A percentile compares a stretch with the other conserved stretches of the same genome.
These are phyloP conservation scores for Malus sylvestris DNA, from an alignment of 306 rosid genomes.

Conservation along the genomic window DNA sequence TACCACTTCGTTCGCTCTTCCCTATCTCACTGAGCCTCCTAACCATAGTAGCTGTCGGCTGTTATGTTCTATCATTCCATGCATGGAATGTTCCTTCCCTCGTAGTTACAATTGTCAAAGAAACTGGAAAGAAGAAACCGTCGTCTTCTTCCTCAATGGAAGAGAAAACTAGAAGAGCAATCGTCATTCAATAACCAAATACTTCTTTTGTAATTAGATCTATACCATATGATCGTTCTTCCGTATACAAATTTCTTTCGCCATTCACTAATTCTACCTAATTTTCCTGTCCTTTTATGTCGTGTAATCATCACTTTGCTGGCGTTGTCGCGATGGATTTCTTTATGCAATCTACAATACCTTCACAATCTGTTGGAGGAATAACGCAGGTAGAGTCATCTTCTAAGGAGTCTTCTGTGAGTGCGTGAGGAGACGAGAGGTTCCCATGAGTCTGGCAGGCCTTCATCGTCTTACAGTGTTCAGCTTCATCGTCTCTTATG, in stretches of 20 bases:
- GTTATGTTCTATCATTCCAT: too few species aligned
- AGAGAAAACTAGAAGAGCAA: not conserved
- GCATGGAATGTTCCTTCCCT: too few species aligned
- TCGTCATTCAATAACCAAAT: not conserved
- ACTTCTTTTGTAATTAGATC: not conserved
- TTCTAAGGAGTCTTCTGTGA: slow-evolving; percentile 31
- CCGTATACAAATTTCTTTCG: slow-evolving; percentile 2
- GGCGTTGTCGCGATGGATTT: slow-evolving; percentile 51
- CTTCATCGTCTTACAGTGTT: slow-evolving; percentile 96
- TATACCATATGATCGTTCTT: not conserved
- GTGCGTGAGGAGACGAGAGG: slow-evolving; percentile 86
- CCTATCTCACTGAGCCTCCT: too few species aligned
- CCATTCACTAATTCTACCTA: slow-evolving; percentile 18
- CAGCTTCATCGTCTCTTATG: slow-evolving; percentile 94
- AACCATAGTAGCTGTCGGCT: too few species aligned
- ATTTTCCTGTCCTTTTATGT: slow-evolving; percentile 3
- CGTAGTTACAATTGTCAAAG: not conserved
- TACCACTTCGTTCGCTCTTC: too few species aligned
- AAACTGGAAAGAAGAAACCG: not conserved
- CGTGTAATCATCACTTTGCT: slow-evolving; percentile 23
- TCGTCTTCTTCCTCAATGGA: not conserved
- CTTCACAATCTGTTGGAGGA: slow-evolving; percentile 57
- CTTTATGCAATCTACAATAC: slow-evolving; percentile 74
- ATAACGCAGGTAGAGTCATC: slow-evolving; percentile 30
- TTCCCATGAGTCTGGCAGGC: slow-evolving; percentile 91